Conservation (phyloP, 148 eudicot genomes). For the Rhododendron kiyosumense region DNA sequence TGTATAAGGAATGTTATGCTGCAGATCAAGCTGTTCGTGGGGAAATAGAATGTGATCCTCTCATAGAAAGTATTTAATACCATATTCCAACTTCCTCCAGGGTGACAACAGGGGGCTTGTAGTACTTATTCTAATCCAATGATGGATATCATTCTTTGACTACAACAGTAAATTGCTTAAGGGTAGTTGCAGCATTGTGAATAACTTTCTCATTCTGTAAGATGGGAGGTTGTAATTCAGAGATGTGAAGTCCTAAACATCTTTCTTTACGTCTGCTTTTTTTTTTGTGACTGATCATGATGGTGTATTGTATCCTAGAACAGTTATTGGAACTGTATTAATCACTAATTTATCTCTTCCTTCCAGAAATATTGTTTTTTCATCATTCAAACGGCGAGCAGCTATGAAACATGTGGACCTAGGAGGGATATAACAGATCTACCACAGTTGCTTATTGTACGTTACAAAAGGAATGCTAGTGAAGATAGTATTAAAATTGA, state of each 20-base stretch:
- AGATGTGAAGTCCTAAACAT: background rate
- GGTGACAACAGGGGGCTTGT: background rate
- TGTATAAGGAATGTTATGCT: background rate
- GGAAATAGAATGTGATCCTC: background rate
- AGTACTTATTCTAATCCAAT: background rate
- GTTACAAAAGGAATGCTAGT: slow-evolving; percentile 70
- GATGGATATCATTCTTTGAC: background rate
- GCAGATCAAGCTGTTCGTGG: background rate
- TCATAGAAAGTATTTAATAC: background rate
- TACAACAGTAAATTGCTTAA: background rate
- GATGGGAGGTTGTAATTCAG: background rate
- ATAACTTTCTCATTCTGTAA: background rate
- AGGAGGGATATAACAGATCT: slow-evolving; percentile 58
- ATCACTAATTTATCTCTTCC: slow-evolving; percentile 8
- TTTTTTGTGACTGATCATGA: background rate
- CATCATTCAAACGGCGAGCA: slow-evolving; percentile 60
- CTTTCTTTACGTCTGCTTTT: background rate
- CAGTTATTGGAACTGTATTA: background rate
- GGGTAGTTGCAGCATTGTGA: background rate
- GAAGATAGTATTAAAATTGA: slow-evolving; percentile 34
- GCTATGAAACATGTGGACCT: slow-evolving; percentile 85
- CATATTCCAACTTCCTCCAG: background rate
- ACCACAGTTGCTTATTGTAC: slow-evolving; percentile 68
- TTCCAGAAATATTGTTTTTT: slow-evolving; percentile 73
- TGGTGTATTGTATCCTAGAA: background rate